Evolutionary conservation across 352 stramenopile species (phyloP), one percentile per base, ranked within the genome.

Genomic region (Pythium diclinum): DNA sequence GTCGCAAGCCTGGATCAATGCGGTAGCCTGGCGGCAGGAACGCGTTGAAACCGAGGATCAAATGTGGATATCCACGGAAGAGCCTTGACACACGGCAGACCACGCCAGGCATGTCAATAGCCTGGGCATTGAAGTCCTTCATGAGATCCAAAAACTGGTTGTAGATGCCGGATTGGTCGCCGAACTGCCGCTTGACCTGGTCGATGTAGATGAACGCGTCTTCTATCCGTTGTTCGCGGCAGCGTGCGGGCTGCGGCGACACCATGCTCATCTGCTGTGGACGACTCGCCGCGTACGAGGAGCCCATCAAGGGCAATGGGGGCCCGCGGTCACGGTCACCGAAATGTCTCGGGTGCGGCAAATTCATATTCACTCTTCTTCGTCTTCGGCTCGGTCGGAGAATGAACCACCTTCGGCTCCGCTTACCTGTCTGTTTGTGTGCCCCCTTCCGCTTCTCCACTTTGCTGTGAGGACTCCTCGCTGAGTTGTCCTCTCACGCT

Each of bases 61-160:
- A 77, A 59, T 98, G 97, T 64, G 97, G 95, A 71, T 99, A 99
- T 17, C 98, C 98, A 32, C 97, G 94, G 77, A 99, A 99, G 8
- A 99, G 85, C 52, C 90, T 97, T 0, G 95, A 99, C 2, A 99
- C 98, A n/a, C 96, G 88, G 9, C 97, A 74, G 73, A 99, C 99
- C 0, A 99, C 97, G 2, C 97, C 97, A 2, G 97, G 97, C 0
- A 97, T 99, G 77, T 99, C 96, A 56, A 99, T 99, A 34, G 88
- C 90, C 73, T 99, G 96, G 3, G 96, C 97, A 72, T 99, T 99
- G 75, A 99, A 99, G 46, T 99, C 98, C 85, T 99, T 99, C 98
- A 99, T 99, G 62, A 99, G 98, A 72, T 99, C 97, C 49, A 99
- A 76, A 68, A 99, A 99, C 75, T 99, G 96, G 82, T 99, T 99